A percentile compares a stretch with the other conserved stretches of the same genome.
These are phyloP conservation scores for Odontarrhena argentea DNA, from an alignment of 345 rosid species.

Conservation along the genomic window DNA sequence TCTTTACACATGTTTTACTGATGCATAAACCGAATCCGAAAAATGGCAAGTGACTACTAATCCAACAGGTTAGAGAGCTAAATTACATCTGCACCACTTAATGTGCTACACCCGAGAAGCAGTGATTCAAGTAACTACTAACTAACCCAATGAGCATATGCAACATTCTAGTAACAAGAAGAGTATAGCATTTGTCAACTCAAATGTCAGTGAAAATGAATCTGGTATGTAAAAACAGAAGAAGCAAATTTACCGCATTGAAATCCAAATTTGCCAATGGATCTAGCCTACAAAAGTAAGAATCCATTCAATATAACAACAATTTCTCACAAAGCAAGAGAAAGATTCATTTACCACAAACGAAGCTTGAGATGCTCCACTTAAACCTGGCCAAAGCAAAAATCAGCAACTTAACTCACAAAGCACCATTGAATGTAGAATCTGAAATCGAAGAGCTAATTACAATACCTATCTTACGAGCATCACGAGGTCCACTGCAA, in stretches of 20 bases:
- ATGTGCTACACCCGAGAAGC: not conserved
- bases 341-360: constrained; percentile 56
- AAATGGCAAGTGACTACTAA: not conserved
- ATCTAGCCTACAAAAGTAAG: constrained; percentile 57
- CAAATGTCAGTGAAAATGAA: not conserved
- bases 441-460: not conserved
- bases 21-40: not conserved
- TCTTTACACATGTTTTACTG: not conserved
- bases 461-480: constrained; percentile 56
- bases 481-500: constrained; percentile 62
- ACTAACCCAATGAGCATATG: constrained; percentile 5
- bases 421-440: not conserved
- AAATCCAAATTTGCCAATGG: constrained; percentile 56
- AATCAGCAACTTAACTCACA: not conserved
- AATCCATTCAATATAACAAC: constrained; percentile 1
- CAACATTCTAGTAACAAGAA: constrained; percentile 2
- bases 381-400: constrained; percentile 52
- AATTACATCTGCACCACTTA: not conserved
- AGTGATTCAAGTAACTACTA: not conserved
- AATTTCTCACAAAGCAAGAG: not conserved
- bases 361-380: constrained; percentile 62
- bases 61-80: not conserved
- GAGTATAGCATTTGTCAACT: not conserved
- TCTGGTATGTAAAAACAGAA: not conserved
- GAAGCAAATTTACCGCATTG: constrained; percentile 62